These are phyloP conservation scores for Actinomortierella wolfii DNA, from an alignment of 371 early-diverging fungal species.

Conservation along the genomic window DNA sequence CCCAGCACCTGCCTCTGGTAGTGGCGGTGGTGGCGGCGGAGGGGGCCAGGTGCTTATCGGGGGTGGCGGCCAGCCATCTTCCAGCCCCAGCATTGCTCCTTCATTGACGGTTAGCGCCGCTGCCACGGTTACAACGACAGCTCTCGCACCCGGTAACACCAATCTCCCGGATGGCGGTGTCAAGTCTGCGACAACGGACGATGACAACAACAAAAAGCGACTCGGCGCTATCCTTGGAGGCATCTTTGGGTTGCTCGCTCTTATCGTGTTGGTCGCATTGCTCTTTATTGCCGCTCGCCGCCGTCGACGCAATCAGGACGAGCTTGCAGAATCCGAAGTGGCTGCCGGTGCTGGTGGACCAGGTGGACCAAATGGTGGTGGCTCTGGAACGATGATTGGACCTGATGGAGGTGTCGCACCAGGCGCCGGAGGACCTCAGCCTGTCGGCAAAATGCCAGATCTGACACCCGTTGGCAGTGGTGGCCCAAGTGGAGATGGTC, in stretches of 20 bases:
- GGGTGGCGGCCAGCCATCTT: too few species aligned
- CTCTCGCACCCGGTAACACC: slow-evolving; percentile 3
- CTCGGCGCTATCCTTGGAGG: slow-evolving; percentile 11
- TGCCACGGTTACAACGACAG: neutral
- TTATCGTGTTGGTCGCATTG: slow-evolving; percentile 17
- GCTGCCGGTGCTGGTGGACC: slow-evolving; percentile 8
- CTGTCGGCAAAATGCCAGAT: slow-evolving; percentile 12
- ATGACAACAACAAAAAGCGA: neutral
- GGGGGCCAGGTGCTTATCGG: slow-evolving; percentile 19
- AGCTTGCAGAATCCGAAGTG: neutral
- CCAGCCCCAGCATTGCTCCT: slow-evolving; percentile 9
- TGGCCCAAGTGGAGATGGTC: neutral
- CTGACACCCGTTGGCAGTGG: slow-evolving; percentile 7
- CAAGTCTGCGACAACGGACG: slow-evolving; percentile 7
- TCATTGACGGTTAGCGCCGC: neutral
- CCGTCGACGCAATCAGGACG: slow-evolving; percentile 14
- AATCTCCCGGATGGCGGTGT: slow-evolving; percentile 6
- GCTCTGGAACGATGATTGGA: slow-evolving; percentile 5
- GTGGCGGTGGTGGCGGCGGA: slow-evolving; percentile 2
- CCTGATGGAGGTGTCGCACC: slow-evolving; percentile 9
- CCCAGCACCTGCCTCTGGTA: slow-evolving; percentile 7
- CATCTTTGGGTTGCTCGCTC: slow-evolving; percentile 6
- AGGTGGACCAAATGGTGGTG: slow-evolving; percentile 1
- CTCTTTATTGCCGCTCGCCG: slow-evolving; percentile 17
- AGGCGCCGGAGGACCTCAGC: slow-evolving; percentile 1